Evolutionary conservation across 2,329 filamentous ascomycete genomes (phyloP), one percentile per base, ranked within the genome.

Genomic region (Hymenoscyphus scutula): DNA sequence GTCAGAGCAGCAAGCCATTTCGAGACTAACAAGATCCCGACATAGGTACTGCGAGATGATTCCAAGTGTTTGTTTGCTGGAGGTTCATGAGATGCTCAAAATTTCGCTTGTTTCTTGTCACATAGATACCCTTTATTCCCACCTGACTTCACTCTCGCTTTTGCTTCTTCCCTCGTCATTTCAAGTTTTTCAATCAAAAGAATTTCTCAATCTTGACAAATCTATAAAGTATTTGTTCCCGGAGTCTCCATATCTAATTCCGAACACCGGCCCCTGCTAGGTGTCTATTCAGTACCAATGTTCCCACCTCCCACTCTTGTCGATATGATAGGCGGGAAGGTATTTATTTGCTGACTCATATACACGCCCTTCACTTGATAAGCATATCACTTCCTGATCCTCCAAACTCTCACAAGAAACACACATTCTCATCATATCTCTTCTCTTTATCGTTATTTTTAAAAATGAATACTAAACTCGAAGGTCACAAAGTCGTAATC

Each of bases 401-500:
- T 13, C 45, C 13, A 23, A 23, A 23, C 27, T 13, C 19, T 25
- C 23, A 11, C 19, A 51, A 2, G 6, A 5, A 17, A 23, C 11
- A 25, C 19, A 51, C 4, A 51, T 3, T 25, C 25, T 13, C 10
- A 51, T 13, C 19, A 25, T 51, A 11, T 5, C 4, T 25, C 19
- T 3, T 4, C 3, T 23, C 6, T 25, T 51, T 23, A 11, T 19
- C 11, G n/a, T 13, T 10, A 7, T 25, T 13, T 13, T 5, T 27
- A 5, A 53, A 5, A n/a, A 56, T 56, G 29, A 66, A 64, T 25
- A 17, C 62, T 2, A 58, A 68, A 29, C 67, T 79, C 53, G 71
- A 69, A 63, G 70, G 73, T 38, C 79, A 81, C 62, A 73, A 78
- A 13, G 70, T 81, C 5, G 72, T 81, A 27, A 59, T 81, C 29